phyloP scores from a whole-genome alignment of 345 rosid species.

The Clarkia xantiana region DNA sequence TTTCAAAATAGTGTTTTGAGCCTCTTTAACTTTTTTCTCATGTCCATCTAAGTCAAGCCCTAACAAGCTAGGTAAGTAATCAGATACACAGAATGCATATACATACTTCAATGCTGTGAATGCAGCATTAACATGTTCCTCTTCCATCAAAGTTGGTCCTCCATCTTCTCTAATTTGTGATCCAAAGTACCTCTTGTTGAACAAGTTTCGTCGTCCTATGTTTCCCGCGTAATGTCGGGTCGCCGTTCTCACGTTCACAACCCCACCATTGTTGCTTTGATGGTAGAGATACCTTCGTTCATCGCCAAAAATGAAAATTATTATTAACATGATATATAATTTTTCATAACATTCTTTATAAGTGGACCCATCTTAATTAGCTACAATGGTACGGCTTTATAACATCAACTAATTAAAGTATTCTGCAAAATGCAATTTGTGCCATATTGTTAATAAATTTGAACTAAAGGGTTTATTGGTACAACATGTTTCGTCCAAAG shows the following conservation, averaged over 20 bases:
- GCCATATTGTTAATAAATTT: no score
- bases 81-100: slow-evolving; percentile 31
- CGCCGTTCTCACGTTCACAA: slow-evolving; percentile 8
- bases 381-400: no score
- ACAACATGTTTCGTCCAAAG: no score
- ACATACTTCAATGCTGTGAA: slow-evolving; percentile 22
- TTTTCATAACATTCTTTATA: no score
- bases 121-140: slow-evolving; percentile 29
- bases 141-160: slow-evolving; percentile 34
- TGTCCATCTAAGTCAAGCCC: slow-evolving; percentile 44
- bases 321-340: no score
- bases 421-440: no score
- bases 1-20: slow-evolving; percentile 14
- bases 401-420: no score
- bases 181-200: slow-evolving; percentile 17
- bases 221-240: slow-evolving; percentile 10
- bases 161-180: slow-evolving; percentile 11
- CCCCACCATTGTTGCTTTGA: slow-evolving; percentile 5
- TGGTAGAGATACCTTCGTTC: slow-evolving; percentile 11
- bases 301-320: no score
- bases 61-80: slow-evolving; percentile 29
- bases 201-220: slow-evolving; percentile 16
- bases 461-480: no score
- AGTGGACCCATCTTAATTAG: no score
- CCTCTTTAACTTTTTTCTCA: slow-evolving; percentile 20